Evolutionary conservation across 2,329 filamentous ascomycete genomes (phyloP).

Genomic region (Aspergillus caelatus): DNA sequence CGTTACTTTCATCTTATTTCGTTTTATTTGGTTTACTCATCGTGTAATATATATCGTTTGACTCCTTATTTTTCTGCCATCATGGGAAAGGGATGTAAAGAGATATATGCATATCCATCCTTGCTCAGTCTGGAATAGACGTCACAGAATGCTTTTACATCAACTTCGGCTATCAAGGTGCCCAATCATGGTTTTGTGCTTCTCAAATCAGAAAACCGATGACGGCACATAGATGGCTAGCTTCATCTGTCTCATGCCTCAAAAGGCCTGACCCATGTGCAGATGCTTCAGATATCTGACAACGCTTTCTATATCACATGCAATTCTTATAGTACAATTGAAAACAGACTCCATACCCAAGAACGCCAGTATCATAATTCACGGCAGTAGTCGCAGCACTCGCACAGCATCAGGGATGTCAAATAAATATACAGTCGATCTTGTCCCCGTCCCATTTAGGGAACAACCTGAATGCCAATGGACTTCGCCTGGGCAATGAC

Average conservation of each 20-base stretch:
- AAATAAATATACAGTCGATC: constrained; percentile 14
- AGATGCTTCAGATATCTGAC: constrained; percentile 20
- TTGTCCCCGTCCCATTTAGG: constrained; percentile 44
- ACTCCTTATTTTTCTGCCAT: neutral
- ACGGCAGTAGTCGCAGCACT: constrained; percentile 15
- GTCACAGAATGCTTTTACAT: neutral
- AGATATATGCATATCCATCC: neutral
- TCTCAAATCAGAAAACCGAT: neutral
- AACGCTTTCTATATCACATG: constrained; percentile 29
- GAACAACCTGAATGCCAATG: constrained; percentile 71
- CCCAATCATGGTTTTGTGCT: neutral
- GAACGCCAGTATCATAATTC: constrained; percentile 30
- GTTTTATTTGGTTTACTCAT: neutral
- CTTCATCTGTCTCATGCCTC: neutral
- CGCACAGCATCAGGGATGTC: constrained; percentile 16
- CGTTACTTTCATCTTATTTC: neutral
- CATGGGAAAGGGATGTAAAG: neutral
- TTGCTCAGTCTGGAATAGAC: neutral
- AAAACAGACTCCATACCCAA: constrained; percentile 23
- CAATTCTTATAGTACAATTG: constrained; percentile 30
- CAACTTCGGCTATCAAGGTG: neutral
- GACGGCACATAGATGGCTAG: neutral
- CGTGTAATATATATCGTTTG: neutral
- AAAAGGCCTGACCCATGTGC: neutral
- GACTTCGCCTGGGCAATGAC: constrained; percentile 76